A percentile compares a stretch with the other conserved stretches of the same genome.
These are phyloP conservation scores for Phytophthora brassicae DNA, from an alignment of 352 stramenopile species.

Conservation along the genomic window DNA sequence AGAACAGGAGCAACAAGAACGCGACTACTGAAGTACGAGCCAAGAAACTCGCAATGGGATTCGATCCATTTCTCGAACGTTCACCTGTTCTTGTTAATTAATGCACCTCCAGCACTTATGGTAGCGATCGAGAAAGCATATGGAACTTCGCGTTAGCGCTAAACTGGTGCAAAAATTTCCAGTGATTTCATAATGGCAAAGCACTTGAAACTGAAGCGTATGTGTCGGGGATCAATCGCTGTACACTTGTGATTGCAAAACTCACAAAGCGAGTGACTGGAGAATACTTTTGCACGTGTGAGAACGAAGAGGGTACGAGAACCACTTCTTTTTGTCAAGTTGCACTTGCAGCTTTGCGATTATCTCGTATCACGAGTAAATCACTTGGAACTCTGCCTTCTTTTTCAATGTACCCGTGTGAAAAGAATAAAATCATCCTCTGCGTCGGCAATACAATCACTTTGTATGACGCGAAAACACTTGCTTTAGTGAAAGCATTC, in stretches of 20 bases:
- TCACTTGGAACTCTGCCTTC: conserved; percentile 33
- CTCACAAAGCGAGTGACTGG: conserved; percentile 50
- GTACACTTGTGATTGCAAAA: conserved; percentile 39
- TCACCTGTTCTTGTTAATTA: conserved; percentile 41
- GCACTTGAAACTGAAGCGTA: conserved; percentile 15
- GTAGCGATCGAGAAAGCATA: conserved; percentile 22
- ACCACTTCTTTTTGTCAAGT: conserved; percentile 41
- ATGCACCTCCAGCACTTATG: conserved; percentile 32
- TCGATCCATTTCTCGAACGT: conserved; percentile 49
- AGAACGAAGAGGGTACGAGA: conserved; percentile 58
- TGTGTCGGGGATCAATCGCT: conserved; percentile 29
- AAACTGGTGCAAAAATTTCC: conserved; percentile 42
- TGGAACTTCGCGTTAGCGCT: conserved; percentile 47
- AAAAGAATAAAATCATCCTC: conserved; percentile 13
- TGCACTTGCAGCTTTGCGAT: conserved; percentile 26
- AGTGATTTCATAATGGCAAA: conserved; percentile 58
- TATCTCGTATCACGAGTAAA: conserved; percentile 24
- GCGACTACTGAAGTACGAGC: conserved; percentile 48
- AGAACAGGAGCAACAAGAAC: conserved; percentile 40
- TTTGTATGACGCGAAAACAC: conserved; percentile 28
- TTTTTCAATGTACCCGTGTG: conserved; percentile 22
- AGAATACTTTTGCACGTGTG: conserved; percentile 63
- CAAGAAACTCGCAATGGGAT: conserved; percentile 59
- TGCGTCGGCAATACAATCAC: conserved; percentile 22
- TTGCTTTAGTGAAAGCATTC: conserved; percentile 17